A percentile compares a stretch with the other conserved stretches of the same genome.
Evolutionary conservation across 2,329 filamentous ascomycete genomes (phyloP).

Genomic region (Cryphonectria parasitica): DNA sequence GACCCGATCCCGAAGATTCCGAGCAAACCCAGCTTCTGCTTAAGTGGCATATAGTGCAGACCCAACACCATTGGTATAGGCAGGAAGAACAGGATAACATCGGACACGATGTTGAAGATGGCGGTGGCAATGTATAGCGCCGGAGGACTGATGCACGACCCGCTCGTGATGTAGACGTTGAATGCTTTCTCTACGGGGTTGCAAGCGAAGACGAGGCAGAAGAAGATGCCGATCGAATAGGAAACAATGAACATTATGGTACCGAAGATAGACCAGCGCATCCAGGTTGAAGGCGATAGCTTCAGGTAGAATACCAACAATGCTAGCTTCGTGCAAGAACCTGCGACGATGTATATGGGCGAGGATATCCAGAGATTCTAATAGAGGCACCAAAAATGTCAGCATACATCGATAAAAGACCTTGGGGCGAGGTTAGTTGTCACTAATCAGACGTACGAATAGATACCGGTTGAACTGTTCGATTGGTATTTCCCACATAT

Average conservation of each 20-base stretch:
- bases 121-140: slow-evolving; percentile 54
- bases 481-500: slow-evolving; percentile 39
- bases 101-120: slow-evolving; percentile 50
- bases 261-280: slow-evolving; percentile 38
- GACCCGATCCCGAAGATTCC: slow-evolving; percentile 44
- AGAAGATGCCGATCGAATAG: slow-evolving; percentile 41
- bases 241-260: slow-evolving; percentile 37
- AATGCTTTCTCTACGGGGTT: slow-evolving; percentile 40
- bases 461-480: slow-evolving; percentile 35
- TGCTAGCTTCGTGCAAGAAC: slow-evolving; percentile 42
- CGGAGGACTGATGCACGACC: slow-evolving; percentile 49
- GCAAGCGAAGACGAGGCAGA: slow-evolving; percentile 44
- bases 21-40: slow-evolving; percentile 51
- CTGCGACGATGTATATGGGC: slow-evolving; percentile 41
- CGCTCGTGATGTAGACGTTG: slow-evolving; percentile 38
- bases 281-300: slow-evolving; percentile 42
- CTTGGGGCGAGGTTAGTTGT: not conserved
- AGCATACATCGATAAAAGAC: not conserved
- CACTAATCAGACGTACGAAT: slow-evolving; percentile 26
- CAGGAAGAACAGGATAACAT: slow-evolving; percentile 50
- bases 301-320: slow-evolving; percentile 45
- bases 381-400: not conserved
- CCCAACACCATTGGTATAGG: slow-evolving; percentile 51
- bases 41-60: slow-evolving; percentile 46
- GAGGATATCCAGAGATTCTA: slow-evolving; percentile 37